Base-by-base conservation (phyloP, 306 rosid species). In the Corylus heterophylla region DNA sequence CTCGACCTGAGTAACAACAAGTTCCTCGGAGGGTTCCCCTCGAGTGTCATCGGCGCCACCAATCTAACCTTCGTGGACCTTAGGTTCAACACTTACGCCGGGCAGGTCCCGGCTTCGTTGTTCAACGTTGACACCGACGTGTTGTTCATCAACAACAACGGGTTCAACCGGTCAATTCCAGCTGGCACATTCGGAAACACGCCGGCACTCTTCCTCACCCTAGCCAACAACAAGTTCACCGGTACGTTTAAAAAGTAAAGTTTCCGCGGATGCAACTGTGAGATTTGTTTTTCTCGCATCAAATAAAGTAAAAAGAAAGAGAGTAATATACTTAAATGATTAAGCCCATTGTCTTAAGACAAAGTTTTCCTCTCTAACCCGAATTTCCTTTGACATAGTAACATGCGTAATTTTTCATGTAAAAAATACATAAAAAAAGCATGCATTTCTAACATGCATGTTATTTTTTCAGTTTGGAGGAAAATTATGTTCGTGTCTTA, bases 1-100 rank as follows among this genome's bases (percentile, higher is more conserved):
- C 69, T 84, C n/a, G 87, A 84, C 44, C 78, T 84, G 67, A 84
- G 87, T 48, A 84, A 84, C 85, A 84, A 84, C 67, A 81, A 16
- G 64, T 84, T 84, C 80, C 85, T 4, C 29, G 87, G 87, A 14
- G 70, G 77, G 12, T 84, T 84, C 31, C 87, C 87, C 6, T 25
- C 52, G 1, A 73, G 18, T 70, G 66, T 80, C 62, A 80, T 84
- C 50, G 82, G 80, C 20, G 85, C 85, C 1, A 74, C 42, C 1
- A 84, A 84, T 47, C 31, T 84, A 25, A 73, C 87, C 17, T 84
- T 84, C 18, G 77, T 84, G 31, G 87, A 84, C 77, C 10, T 84
- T 54, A 79, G 87, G 20, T 81, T 69, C 82, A 84, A 84, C 71
- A 67, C 25, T 11, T 84, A 80, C 29, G 39, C 29, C 20, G 87